Percentiles rank a stretch among this genome's conserved stretches.
phyloP scores from a whole-genome alignment of 306 rosid genomes.

The Quercus bicolor region DNA sequence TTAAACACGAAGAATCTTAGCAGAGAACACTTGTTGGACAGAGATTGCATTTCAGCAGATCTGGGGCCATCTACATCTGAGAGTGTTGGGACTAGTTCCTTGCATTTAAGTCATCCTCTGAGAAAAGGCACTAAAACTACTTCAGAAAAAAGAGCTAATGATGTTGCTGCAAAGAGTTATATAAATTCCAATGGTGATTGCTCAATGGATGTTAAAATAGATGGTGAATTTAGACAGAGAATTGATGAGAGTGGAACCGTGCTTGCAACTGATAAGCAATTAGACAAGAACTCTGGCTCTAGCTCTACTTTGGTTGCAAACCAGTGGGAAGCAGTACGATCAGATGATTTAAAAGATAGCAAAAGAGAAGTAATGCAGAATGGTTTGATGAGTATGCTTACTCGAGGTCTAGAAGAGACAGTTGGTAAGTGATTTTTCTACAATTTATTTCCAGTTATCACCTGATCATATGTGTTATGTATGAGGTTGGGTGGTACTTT shows the following conservation, averaged over 20 bases:
- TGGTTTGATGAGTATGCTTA: conserved; percentile 38
- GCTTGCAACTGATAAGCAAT: conserved; percentile 37
- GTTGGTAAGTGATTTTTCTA: conserved; percentile 54
- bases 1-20: conserved; percentile 19
- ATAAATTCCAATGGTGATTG: conserved; percentile 22
- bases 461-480: not conserved
- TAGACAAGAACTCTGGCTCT: conserved; percentile 25
- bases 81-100: conserved; percentile 19
- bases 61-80: conserved; percentile 56
- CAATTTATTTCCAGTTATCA: conserved; percentile 2
- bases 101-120: conserved; percentile 9
- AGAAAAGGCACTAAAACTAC: conserved; percentile 36
- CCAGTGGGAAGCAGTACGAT: conserved; percentile 22
- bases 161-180: not conserved
- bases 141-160: conserved; percentile 24
- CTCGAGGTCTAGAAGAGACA: conserved; percentile 50
- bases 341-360: conserved; percentile 21
- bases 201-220: conserved; percentile 18
- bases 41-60: conserved; percentile 32
- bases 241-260: conserved; percentile 32
- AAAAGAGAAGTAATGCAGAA: conserved; percentile 32
- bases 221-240: conserved; percentile 39
- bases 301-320: conserved; percentile 15
- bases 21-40: conserved; percentile 26
- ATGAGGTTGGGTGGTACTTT: not conserved